A percentile compares a stretch with the other conserved stretches of the same genome.
Conservation (phyloP, 345 rosid genomes). For the Physaria fendleri region DNA sequence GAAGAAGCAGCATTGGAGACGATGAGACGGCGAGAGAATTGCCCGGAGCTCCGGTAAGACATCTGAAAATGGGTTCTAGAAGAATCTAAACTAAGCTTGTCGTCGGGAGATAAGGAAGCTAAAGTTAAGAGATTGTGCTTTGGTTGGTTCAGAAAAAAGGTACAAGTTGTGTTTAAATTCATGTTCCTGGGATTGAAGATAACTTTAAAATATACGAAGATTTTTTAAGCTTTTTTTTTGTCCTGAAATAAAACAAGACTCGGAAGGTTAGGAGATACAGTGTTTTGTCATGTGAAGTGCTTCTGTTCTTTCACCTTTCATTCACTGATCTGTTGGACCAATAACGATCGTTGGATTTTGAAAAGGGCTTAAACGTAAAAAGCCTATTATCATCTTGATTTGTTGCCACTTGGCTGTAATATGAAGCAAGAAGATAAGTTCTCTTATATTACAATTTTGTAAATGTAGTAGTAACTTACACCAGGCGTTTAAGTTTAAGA, state of each 20-base stretch:
- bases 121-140: slow-evolving; percentile 18
- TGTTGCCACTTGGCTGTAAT: slow-evolving; percentile 14
- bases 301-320: background rate
- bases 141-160: slow-evolving; percentile 18
- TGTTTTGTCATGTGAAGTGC: background rate
- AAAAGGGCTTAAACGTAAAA: slow-evolving; percentile 10
- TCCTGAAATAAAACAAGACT: background rate
- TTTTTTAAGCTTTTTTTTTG: background rate
- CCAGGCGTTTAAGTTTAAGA: no score
- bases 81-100: background rate
- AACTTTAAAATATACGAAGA: background rate
- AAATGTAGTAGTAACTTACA: no score
- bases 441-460: no score
- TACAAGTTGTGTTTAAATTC: slow-evolving; percentile 9
- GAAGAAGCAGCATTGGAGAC: slow-evolving; percentile 32
- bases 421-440: no score
- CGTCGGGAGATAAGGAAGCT: slow-evolving; percentile 11
- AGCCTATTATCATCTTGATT: background rate
- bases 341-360: background rate
- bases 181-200: slow-evolving; percentile 16
- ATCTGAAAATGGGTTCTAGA: slow-evolving; percentile 15
- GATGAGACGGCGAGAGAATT: slow-evolving; percentile 16
- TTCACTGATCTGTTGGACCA: slow-evolving; percentile 11
- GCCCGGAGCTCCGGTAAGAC: slow-evolving; percentile 9
- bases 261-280: background rate